Evolutionary conservation across 805 yeast species (phyloP), one percentile per base, ranked within the genome.

Genomic region (Lachancea quebecensis): DNA sequence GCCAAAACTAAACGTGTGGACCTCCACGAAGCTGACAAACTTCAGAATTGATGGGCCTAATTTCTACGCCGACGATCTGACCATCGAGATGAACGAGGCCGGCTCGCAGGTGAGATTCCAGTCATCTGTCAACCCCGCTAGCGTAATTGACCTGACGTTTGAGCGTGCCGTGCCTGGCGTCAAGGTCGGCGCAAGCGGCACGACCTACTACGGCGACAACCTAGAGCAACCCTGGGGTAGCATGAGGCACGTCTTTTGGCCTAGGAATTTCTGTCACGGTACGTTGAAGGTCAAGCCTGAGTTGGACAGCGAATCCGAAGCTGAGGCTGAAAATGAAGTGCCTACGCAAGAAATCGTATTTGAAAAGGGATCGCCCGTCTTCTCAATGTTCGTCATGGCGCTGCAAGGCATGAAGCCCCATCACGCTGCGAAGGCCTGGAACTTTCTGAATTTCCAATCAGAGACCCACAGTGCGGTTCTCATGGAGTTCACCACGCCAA

Each of bases 331-430:
- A 41, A 55, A 52, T 30, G 53, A 55, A 25, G 28, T 32, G 14
- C 14, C 29, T 17, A 18, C 18, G 27, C 59, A 60, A 12, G 46
- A 49, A 15, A 50, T 62, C n/a, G 48, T 46, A 1, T 62, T 63
- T 37, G 41, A 53, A 5, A 53, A 58, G 21, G 52, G 56, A 7
- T 50, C 53, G 9, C 60, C 64, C 18, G 69, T 68, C 25, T 55
- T 49, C 14, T 74, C 88, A 41, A 85, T 93, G 95, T 90, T 81
- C 61, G 96, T 91, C 44, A 82, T 86, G 91, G 99, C 99, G 6
- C 70, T 88, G 55, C 99, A 93, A 71, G 98, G 98, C 50, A 90
- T 93, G 98, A 93, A 93, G 67, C 99, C 99, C 8, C 97, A 93
- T 67, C 99, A 93, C 68, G 96, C 97, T 31, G 99, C 99, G 46